Percentiles rank a stretch among this genome's conserved stretches.
Evolutionary conservation across 768 basidiomycete genomes (phyloP).

Genomic region (Rhizopogon rudus): DNA sequence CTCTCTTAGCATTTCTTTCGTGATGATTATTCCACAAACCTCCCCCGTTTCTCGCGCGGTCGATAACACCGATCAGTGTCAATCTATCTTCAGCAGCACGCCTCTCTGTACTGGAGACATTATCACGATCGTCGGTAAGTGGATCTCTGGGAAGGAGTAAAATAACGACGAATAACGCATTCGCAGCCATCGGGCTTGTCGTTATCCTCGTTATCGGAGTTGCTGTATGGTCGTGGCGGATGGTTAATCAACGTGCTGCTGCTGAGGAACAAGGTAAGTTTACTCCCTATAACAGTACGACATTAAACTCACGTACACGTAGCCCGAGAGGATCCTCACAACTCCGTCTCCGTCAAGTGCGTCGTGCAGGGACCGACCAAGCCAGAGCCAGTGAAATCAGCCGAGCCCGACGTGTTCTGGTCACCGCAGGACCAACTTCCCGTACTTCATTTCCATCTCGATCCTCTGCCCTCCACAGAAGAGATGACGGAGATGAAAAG

Average conservation of each 20-base stretch:
- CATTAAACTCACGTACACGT: neutral
- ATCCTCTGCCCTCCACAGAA: neutral
- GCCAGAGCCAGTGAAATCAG: constrained; percentile 7
- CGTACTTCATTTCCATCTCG: neutral
- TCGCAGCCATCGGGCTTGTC: neutral
- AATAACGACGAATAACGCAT: neutral
- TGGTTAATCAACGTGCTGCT: too few species aligned
- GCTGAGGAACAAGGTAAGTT: neutral
- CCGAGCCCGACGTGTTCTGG: constrained; percentile 4
- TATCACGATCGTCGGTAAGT: constrained; percentile 18
- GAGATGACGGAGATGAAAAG: neutral
- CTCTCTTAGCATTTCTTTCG: neutral
- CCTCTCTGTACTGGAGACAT: constrained; percentile 20
- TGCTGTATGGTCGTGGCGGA: neutral
- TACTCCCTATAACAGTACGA: neutral
- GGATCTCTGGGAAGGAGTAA: too few species aligned
- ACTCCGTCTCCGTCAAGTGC: constrained; percentile 2
- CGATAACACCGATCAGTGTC: constrained; percentile 5
- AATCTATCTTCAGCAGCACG: constrained; percentile 4
- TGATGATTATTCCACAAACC: neutral
- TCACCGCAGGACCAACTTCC: constrained; percentile 1
- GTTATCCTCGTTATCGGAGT: neutral
- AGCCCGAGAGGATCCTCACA: constrained; percentile 5
- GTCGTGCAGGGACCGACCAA: constrained; percentile 1
- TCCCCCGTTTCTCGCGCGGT: neutral